Base-by-base conservation (phyloP, 805 yeast genomes). In the Monosporozyma yasuniensis region DNA sequence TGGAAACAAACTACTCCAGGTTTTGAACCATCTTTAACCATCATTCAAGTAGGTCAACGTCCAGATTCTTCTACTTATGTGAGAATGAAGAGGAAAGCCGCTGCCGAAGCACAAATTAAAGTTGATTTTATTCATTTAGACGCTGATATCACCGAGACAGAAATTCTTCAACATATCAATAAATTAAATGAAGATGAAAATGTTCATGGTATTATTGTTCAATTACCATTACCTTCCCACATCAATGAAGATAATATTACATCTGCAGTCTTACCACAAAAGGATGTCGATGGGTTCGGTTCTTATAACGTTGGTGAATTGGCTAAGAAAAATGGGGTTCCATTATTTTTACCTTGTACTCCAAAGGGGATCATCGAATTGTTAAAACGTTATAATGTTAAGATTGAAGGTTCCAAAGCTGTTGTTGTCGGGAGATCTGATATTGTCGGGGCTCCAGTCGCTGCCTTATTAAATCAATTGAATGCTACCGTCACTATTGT, bases 31-130 rank as follows among this genome's bases (percentile, higher is more conserved):
- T 75, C 77, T 49, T 73, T 91, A 59, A 82, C 87, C 38, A 89
- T 91, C 58, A 72, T 86, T 55, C 95, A 86, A 69, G 84, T 86
- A 19, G 95, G 95, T 50, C 71, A 72, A 21, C 74, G 91, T 65
- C 84, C 83, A 22, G 95, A 86, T 61, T 84, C 93, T 10, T 72
- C 84, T n/a, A 83, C 88, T 2, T 86, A 86, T 66, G 90, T 86
- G 45, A 77, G 80, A 55, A 84, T 84, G 88, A 86, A 86, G 66
- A 68, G 83, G 52, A 83, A 81, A 65, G 91, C 93, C 9, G 86
- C 91, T 27, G 74, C 91, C 52, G 98, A 91, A 70, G 95, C 91
- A 91, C 98, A 72, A 73, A 50, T 87, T 81, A 56, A 81, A 88
- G 37, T 79, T 81, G 49, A 77, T 86, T 50, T 70, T 71, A 16